These are phyloP conservation scores for Pseudotsuga menziesii DNA, from an alignment of 75 land plant species.

Conservation along the genomic window DNA sequence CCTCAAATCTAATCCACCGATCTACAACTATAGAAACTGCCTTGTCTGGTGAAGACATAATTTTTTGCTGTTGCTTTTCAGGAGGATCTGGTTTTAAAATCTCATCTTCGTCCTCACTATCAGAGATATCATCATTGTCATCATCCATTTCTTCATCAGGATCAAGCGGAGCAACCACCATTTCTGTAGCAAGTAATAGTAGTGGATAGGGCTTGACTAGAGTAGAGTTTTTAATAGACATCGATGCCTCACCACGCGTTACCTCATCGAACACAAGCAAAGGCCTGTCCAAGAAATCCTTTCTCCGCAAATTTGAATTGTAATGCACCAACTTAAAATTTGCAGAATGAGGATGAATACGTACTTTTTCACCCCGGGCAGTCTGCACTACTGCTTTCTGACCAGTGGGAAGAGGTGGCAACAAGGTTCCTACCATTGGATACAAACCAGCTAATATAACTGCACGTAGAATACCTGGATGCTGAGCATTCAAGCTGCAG, in stretches of 20 bases:
- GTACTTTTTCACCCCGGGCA: conserved; percentile 68
- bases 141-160: conserved; percentile 26
- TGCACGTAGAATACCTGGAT: conserved; percentile 89
- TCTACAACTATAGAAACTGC: conserved; percentile 62
- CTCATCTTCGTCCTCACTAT: conserved; percentile 37
- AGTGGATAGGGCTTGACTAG: conserved; percentile 78
- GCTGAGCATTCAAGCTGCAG: conserved; percentile 76
- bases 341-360: conserved; percentile 74
- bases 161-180: conserved; percentile 72
- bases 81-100: conserved; percentile 15
- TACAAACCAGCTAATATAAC: conserved; percentile 80
- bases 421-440: conserved; percentile 84
- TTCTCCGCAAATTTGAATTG: conserved; percentile 1
- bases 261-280: conserved; percentile 84
- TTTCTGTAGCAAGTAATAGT: conserved; percentile 73
- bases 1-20: conserved; percentile 72
- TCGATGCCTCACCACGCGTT: conserved; percentile 81
- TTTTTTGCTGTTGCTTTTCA: conserved; percentile 23
- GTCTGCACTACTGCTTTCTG: conserved; percentile 64
- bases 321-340: conserved; percentile 39
- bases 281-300: conserved; percentile 22
- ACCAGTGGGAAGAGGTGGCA: conserved; percentile 39
- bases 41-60: conserved; percentile 65
- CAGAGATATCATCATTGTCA: conserved; percentile 13
- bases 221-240: conserved; percentile 66